Base-by-base conservation (phyloP, 352 stramenopile genomes). In the Pythium diclinum region DNA sequence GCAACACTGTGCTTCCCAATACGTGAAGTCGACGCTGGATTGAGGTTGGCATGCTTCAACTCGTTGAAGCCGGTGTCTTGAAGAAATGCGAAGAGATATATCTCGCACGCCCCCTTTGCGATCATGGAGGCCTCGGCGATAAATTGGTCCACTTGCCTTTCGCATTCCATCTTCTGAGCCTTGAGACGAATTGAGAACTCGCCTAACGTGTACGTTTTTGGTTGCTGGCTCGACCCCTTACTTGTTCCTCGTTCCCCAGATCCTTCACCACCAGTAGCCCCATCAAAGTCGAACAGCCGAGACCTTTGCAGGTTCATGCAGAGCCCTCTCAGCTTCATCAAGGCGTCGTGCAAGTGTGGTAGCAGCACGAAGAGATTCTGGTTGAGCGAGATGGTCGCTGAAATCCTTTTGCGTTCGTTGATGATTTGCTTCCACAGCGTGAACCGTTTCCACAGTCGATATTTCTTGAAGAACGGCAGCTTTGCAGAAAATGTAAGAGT, bases 391-490 rank as follows among this genome's bases (percentile, higher is more conserved):
- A 78, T 32, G 11, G 71, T 60, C 10, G 63, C 76, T 21, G 75
- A 64, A 16, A 58, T 59, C 16, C 67, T 85, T 71, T 80, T 88
- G 47, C 67, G 62, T 0, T 74, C 54, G 30, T 79, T 89, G 30
- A 98, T 60, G 32, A 75, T 72, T 59, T 79, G 79, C 36, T 91
- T 93, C 94, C 94, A 98, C 16, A 93, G 71, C 6, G 64, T 78
- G 62, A 98, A 98, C 25, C 72, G 79, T 64, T 98, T 98, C 93
- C 93, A 98, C 19, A 79, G 47, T 6, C 83, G 81, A 76, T 97
- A 98, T 17, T 83, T 81, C 47, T 77, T 81, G 69, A 98, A 98
- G 73, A 98, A 98, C 7, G 81, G 76, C n/a, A 93, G 62, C 81
- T 92, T 51, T 19, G 56, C 13, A n/a, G 21, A 30, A n/a, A 33